These are phyloP conservation scores for Salvia miltiorrhiza DNA, from an alignment of 257 asterid species.

Conservation along the genomic window DNA sequence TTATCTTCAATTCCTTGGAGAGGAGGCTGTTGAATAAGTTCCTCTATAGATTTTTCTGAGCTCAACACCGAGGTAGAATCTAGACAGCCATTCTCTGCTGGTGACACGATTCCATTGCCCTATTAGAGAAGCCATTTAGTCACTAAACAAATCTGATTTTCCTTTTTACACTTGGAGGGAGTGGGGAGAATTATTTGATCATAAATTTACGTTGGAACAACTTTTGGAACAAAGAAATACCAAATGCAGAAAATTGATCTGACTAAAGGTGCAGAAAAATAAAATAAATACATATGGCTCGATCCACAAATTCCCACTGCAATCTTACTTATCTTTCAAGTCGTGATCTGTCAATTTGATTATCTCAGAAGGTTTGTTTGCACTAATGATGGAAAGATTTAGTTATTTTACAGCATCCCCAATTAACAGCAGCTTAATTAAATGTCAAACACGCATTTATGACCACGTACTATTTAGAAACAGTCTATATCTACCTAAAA, in stretches of 20 bases:
- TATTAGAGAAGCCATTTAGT: conserved; percentile 20
- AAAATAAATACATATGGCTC: background rate
- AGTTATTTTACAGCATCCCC: background rate
- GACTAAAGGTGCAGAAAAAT: background rate
- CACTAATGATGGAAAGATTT: background rate
- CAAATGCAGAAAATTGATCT: background rate
- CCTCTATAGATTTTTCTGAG: conserved; percentile 61
- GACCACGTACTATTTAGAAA: background rate
- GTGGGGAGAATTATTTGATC: no score
- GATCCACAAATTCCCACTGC: background rate
- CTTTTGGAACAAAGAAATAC: background rate
- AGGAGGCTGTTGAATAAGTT: conserved; percentile 62
- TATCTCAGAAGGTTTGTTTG: background rate
- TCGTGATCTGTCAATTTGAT: background rate
- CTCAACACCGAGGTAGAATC: conserved; percentile 42
- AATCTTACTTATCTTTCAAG: background rate
- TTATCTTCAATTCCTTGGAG: conserved; percentile 77
- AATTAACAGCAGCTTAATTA: background rate
- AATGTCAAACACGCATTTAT: background rate
- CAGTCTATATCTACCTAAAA: no score
- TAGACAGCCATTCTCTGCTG: conserved; percentile 46
- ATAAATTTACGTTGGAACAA: no score
- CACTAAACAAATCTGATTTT: background rate
- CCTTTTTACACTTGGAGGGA: background rate
- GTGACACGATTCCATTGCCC: conserved; percentile 43